phyloP scores from a whole-genome alignment of 2,329 filamentous ascomycete genomes.

The Drechslerella stenobrocha region DNA sequence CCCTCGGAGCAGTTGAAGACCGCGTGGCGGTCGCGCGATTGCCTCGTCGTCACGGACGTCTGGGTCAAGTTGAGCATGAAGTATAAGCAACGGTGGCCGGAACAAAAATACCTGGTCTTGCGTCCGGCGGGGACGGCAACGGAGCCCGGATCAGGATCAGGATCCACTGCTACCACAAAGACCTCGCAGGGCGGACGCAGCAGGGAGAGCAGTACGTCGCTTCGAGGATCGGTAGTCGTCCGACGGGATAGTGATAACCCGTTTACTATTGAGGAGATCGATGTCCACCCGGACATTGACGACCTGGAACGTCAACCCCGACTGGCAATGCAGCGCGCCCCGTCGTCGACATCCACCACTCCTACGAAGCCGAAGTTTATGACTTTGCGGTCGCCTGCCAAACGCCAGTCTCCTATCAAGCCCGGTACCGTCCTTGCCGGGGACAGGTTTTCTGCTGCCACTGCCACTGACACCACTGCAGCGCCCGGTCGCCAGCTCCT shows the following conservation, averaged over 20 bases:
- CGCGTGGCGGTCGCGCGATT: conserved; percentile 23
- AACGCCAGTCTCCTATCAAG: conserved; percentile 25
- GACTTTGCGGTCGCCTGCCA: conserved; percentile 30
- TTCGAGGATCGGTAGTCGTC: conserved; percentile 7
- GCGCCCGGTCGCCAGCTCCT: conserved; percentile 18
- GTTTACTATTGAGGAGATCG: conserved; percentile 41
- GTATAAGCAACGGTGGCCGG: conserved; percentile 22
- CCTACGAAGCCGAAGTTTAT: conserved; percentile 43
- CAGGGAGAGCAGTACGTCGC: not conserved
- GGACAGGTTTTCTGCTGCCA: conserved; percentile 7
- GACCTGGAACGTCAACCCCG: conserved; percentile 11
- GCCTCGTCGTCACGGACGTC: conserved; percentile 21
- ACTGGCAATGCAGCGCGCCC: conserved; percentile 1
- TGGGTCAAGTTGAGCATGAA: conserved; percentile 47
- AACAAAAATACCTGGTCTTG: conserved; percentile 23
- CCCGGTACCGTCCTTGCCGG: not conserved
- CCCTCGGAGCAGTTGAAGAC: conserved; percentile 23
- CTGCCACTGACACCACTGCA: conserved; percentile 6
- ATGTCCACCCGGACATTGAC: conserved; percentile 27
- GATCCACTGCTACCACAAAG: not conserved
- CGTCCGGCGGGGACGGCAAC: conserved; percentile 8
- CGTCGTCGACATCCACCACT: conserved; percentile 20
- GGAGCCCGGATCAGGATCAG: too few relatives aligned
- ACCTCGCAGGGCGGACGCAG: conserved; percentile 11
- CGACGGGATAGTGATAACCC: conserved; percentile 30